These are phyloP conservation scores for Rhynchospora breviuscula DNA, from an alignment of 176 grass and related monocot species.

Conservation along the genomic window DNA sequence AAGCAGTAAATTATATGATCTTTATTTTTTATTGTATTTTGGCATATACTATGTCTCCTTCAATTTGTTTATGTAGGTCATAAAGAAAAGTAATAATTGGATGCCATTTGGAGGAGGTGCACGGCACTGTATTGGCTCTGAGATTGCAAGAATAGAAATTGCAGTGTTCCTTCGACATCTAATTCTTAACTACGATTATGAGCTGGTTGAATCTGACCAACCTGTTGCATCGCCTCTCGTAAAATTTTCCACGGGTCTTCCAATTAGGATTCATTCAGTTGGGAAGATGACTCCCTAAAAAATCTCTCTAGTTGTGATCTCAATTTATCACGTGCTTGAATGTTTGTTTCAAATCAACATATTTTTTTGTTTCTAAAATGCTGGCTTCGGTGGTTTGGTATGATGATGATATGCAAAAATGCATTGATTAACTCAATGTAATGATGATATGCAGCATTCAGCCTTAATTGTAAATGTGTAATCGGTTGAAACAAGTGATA, in stretches of 20 bases:
- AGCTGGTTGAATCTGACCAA: conserved; percentile 2
- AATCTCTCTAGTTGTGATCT: not conserved
- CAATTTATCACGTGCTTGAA: too few relatives aligned
- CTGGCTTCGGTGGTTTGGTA: too few relatives aligned
- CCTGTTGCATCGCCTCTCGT: not conserved
- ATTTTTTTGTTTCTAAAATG: too few relatives aligned
- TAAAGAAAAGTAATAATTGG: conserved; percentile 7
- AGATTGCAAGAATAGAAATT: conserved; percentile 26
- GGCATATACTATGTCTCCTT: not conserved
- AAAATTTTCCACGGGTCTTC: not conserved
- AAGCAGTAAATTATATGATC: too few relatives aligned
- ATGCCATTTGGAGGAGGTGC: conserved; percentile 27
- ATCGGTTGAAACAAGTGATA: too few relatives aligned
- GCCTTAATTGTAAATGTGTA: too few relatives aligned
- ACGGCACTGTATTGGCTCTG: conserved; percentile 14
- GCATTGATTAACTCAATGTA: too few relatives aligned
- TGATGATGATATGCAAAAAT: too few relatives aligned
- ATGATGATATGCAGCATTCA: too few relatives aligned
- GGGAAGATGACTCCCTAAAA: not conserved
- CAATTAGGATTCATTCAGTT: not conserved
- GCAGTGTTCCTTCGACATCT: conserved; percentile 24
- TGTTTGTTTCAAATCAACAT: too few relatives aligned
- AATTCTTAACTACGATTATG: conserved; percentile 20
- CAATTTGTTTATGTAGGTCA: not conserved
- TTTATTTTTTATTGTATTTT: too few relatives aligned